Evolutionary conservation across 768 basidiomycete species (phyloP).

Genomic region (Leccinum obscurum): DNA sequence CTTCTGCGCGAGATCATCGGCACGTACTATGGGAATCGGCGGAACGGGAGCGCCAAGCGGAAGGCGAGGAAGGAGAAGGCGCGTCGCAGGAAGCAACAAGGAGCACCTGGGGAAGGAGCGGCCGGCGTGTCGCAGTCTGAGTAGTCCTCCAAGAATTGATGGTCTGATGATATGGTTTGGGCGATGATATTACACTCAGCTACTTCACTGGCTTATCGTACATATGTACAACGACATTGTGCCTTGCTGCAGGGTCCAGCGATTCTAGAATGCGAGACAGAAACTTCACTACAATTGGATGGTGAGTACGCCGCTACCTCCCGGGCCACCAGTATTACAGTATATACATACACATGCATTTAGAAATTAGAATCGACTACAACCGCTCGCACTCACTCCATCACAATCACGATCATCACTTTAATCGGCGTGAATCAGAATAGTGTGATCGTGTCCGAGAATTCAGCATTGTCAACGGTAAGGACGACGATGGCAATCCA

Average conservation of each 20-base stretch:
- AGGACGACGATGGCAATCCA: too few species aligned
- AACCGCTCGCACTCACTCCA: too few species aligned
- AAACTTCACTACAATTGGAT: too few species aligned
- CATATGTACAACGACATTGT: too few species aligned
- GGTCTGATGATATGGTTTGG: not conserved
- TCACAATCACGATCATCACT: not conserved
- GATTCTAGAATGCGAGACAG: too few species aligned
- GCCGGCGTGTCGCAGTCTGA: not conserved
- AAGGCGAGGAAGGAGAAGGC: conserved; percentile 12
- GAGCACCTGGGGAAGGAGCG: not conserved
- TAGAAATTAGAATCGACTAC: too few species aligned
- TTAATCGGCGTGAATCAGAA: not conserved
- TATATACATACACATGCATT: too few species aligned
- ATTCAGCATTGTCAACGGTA: not conserved
- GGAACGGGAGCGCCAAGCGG: conserved; percentile 22
- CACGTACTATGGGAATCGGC: conserved; percentile 18
- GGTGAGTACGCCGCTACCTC: too few species aligned
- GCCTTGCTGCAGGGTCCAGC: too few species aligned
- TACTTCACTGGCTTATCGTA: not conserved
- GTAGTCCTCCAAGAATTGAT: not conserved
- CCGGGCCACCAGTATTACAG: too few species aligned
- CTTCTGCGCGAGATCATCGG: conserved; percentile 27
- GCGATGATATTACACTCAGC: not conserved
- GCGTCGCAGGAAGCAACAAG: not conserved
- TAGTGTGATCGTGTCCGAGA: not conserved